phyloP scores from a whole-genome alignment of 495 filamentous ascomycete genomes.

The Penicillium macrosclerotiorum region DNA sequence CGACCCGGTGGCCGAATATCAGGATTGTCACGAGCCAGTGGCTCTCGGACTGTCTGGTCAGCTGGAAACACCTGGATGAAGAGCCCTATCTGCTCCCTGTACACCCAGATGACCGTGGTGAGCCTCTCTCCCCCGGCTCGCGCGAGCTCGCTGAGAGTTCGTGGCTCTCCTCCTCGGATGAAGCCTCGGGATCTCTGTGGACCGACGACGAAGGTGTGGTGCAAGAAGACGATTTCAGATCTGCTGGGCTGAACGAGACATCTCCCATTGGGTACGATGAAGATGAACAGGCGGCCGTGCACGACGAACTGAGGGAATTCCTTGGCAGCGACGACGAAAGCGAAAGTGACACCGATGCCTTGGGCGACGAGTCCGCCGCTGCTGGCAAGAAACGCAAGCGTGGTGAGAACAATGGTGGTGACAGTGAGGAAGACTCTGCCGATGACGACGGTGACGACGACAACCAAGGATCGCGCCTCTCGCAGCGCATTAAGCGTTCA shows the following conservation, averaged over 20 bases:
- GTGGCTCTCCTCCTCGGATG: constrained; percentile 42
- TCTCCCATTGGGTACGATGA: constrained; percentile 43
- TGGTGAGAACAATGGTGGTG: constrained; percentile 30
- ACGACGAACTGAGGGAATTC: constrained; percentile 78
- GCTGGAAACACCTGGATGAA: constrained; percentile 76
- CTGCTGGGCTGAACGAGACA: constrained; percentile 28
- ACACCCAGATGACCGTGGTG: constrained; percentile 58
- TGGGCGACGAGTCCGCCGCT: constrained; percentile 24
- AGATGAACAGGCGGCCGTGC: constrained; percentile 50
- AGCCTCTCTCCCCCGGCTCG: constrained; percentile 35
- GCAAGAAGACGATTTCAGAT: constrained; percentile 48
- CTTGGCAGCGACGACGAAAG: constrained; percentile 64
- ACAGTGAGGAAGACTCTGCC: constrained; percentile 26
- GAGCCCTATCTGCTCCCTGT: constrained; percentile 66
- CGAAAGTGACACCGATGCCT: constrained; percentile 45
- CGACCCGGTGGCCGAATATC: constrained; percentile 66
- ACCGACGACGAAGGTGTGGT: constrained; percentile 40
- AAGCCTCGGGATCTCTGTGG: constrained; percentile 40
- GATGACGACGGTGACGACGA: constrained; percentile 39
- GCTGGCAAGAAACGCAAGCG: constrained; percentile 44
- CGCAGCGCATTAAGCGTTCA: constrained; percentile 50
- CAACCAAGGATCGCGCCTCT: constrained; percentile 35
- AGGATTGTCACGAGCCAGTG: constrained; percentile 89
- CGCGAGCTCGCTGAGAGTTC: constrained; percentile 34
- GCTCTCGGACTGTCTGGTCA: constrained; percentile 76